A percentile compares a stretch with the other conserved stretches of the same genome.
These are phyloP conservation scores for Salinomyces thailandicus DNA, from an alignment of 2,329 filamentous ascomycete species.

Conservation along the genomic window DNA sequence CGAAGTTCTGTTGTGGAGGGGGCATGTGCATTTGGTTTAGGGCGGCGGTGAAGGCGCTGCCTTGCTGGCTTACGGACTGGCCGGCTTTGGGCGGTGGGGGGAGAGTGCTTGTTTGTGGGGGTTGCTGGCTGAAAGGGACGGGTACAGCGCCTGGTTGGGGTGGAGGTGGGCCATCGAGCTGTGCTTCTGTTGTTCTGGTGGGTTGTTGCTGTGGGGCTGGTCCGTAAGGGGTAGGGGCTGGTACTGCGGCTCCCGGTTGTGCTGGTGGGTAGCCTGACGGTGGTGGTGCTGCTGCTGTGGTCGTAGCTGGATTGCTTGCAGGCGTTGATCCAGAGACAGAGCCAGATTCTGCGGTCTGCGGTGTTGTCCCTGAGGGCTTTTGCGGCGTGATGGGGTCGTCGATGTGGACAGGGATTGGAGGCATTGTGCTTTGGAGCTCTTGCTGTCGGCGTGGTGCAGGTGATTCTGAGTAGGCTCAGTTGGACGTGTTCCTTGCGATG, in stretches of 20 bases:
- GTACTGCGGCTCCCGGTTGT: slow-evolving; percentile 20
- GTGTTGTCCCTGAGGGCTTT: slow-evolving; percentile 28
- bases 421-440: slow-evolving; percentile 29
- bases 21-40: slow-evolving; percentile 29
- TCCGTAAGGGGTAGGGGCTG: slow-evolving; percentile 23
- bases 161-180: slow-evolving; percentile 26
- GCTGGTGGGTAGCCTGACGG: slow-evolving; percentile 20
- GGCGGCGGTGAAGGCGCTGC: slow-evolving; percentile 3
- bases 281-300: slow-evolving; percentile 13
- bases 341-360: slow-evolving; percentile 26
- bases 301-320: slow-evolving; percentile 11
- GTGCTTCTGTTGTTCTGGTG: slow-evolving; percentile 15
- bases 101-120: slow-evolving; percentile 18
- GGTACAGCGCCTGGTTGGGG: slow-evolving; percentile 35
- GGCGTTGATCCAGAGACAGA: slow-evolving; percentile 17
- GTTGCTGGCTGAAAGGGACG: slow-evolving; percentile 19
- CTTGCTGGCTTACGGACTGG: slow-evolving; percentile 12
- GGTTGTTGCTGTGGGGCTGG: slow-evolving; percentile 14
- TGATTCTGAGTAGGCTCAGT: too few relatives aligned
- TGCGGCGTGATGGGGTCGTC: slow-evolving; percentile 35
- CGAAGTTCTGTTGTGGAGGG: slow-evolving; percentile 27
- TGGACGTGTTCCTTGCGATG: too few relatives aligned
- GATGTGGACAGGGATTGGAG: slow-evolving; percentile 37
- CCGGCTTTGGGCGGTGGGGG: slow-evolving; percentile 34
- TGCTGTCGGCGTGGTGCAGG: too few relatives aligned